phyloP scores from a whole-genome alignment of 306 rosid species.

The Sechiopsis laciniata region DNA sequence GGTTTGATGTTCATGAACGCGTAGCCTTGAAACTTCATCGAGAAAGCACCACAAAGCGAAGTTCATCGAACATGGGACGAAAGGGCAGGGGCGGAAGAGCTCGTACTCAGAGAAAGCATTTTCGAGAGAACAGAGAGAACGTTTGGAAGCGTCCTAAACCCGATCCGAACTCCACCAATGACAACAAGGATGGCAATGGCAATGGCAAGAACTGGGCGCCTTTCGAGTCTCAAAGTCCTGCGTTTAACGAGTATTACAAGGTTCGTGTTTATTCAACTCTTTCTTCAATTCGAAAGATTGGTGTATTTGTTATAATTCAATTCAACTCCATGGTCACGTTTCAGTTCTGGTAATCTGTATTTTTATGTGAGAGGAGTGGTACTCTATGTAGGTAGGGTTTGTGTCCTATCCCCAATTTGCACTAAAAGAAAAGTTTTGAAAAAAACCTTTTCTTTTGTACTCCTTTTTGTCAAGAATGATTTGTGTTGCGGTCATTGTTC shows the following conservation, averaged over 20 bases:
- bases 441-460: too few relatives aligned
- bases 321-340: too few relatives aligned
- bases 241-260: background rate
- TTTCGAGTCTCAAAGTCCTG: background rate
- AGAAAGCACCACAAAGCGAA: background rate
- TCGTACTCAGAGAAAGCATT: conserved; percentile 85
- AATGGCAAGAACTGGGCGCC: background rate
- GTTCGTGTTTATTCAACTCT: background rate
- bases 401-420: too few relatives aligned
- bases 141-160: conserved; percentile 87
- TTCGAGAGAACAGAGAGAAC: conserved; percentile 72
- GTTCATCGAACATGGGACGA: conserved; percentile 45
- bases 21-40: background rate
- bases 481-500: too few relatives aligned
- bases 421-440: too few relatives aligned
- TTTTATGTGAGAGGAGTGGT: too few relatives aligned
- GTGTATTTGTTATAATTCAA: too few relatives aligned
- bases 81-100: conserved; percentile 54
- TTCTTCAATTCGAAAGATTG: too few relatives aligned
- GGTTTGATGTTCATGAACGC: background rate
- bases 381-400: too few relatives aligned
- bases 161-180: conserved; percentile 37
- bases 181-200: conserved; percentile 10
- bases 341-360: too few relatives aligned
- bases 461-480: background rate